These are phyloP conservation scores for Leptoxyphium fumago DNA, from an alignment of 2,329 filamentous ascomycete genomes.

Conservation along the genomic window DNA sequence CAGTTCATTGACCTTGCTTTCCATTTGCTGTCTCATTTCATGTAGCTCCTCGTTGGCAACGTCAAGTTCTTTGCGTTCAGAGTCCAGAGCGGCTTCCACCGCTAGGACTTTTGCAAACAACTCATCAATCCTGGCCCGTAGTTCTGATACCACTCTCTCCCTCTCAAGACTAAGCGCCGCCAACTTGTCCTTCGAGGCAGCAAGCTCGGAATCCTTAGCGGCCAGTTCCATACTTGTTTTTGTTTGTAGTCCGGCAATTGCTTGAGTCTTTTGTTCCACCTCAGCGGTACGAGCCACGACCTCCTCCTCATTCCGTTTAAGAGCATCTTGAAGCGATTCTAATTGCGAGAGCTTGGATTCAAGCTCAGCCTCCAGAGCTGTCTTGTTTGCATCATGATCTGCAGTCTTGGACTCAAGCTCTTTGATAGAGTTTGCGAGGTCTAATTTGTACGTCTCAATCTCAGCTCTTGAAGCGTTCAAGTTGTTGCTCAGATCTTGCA, in stretches of 20 bases:
- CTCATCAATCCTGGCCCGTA: not conserved
- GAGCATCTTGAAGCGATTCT: not conserved
- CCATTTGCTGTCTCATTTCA: slow-evolving; percentile 1
- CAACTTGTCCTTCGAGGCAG: not conserved
- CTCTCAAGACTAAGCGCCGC: not conserved
- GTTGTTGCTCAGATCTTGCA: not conserved
- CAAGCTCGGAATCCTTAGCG: not conserved
- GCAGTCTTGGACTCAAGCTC: not conserved
- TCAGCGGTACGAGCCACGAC: not conserved
- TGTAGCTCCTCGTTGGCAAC: slow-evolving; percentile 2
- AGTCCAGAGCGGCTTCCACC: not conserved
- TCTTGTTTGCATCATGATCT: not conserved
- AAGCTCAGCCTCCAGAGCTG: not conserved
- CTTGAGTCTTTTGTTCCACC: not conserved
- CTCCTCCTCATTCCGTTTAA: not conserved
- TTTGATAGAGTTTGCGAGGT: not conserved
- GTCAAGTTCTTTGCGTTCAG: slow-evolving; percentile 2
- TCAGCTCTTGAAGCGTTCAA: not conserved
- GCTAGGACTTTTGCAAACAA: not conserved
- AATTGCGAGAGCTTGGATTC: not conserved
- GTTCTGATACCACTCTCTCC: not conserved
- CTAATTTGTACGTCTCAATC: not conserved
- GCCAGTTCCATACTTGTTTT: not conserved
- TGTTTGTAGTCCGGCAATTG: not conserved
- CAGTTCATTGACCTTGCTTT: slow-evolving; percentile 1